Evolutionary conservation across 768 basidiomycete species (phyloP), one percentile per base, ranked within the genome.

Genomic region (Kwoniella pini): DNA sequence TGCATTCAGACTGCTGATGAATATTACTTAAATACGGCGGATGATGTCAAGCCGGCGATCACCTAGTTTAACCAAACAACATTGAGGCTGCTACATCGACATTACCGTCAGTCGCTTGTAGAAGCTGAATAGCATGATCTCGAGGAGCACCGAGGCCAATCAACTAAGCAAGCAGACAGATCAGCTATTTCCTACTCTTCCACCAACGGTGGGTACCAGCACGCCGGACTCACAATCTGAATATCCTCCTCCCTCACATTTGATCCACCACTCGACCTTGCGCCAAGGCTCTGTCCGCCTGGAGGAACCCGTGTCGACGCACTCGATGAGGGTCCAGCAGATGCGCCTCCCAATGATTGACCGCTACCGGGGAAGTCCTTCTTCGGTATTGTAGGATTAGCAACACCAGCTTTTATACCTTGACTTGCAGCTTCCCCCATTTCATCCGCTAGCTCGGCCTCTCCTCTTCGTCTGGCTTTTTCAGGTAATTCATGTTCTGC

Each of bases 401-500:
- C 66, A 33, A 68, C 62, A n/a, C 62, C 62, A 9, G 68, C 46
- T 43, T 56, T 57, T 3, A 60, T 33, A 17, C 70, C 70, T 30
- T 60, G 56, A 19, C 46, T 61, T 1, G 75, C 70, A 4, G 72
- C 64, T 1, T 69, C 64, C 1, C 57, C 71, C 40, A 63, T 62
- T 60, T 78, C 78, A 24, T 77, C 72, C 0, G 75, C 71, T 17
- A 74, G 72, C 15, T 73, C 66, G 36, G 78, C 79, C 45, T 77
- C 78, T 2, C 68, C 75, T 17, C 50, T 30, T 21, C 65, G 50
- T 2, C 65, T 84, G 4, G 87, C 89, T 71, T 88, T 88, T 10
- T 87, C 87, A 0, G 94, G 95, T 3, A 99, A 83, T 79, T 97
- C 90, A 77, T 99, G 96, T 80, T 99, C 96, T 1, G 91, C 78